Percentiles rank a stretch among this genome's conserved stretches.
phyloP scores from a whole-genome alignment of 371 early-diverging fungal genomes.

The Apophysomyces trapeziformis region DNA sequence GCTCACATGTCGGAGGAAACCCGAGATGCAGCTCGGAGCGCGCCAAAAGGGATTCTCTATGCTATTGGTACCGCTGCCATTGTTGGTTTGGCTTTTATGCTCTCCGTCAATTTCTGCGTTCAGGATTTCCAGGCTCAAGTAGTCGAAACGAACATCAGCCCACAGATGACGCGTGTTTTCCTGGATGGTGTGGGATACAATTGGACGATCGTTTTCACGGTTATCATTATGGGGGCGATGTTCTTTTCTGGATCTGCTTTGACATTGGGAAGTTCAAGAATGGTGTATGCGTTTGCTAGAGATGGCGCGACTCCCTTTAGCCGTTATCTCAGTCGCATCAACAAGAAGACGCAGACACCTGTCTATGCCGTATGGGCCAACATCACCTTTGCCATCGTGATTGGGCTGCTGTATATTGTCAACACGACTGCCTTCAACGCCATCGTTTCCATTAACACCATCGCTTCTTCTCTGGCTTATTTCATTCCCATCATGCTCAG shows the following conservation, averaged over 20 bases:
- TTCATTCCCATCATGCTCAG: conserved; percentile 57
- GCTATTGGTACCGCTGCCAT: conserved; percentile 53
- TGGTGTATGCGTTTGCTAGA: conserved; percentile 76
- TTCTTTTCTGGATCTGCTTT: conserved; percentile 63
- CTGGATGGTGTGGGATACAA: conserved; percentile 56
- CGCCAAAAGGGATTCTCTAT: conserved; percentile 63
- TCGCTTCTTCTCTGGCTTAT: conserved; percentile 53
- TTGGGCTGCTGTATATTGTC: conserved; percentile 31
- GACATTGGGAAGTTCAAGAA: conserved; percentile 64
- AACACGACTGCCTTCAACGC: conserved; percentile 43
- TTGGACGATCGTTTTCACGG: conserved; percentile 56
- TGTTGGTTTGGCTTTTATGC: conserved; percentile 51
- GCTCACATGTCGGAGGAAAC: conserved; percentile 81
- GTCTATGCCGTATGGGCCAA: conserved; percentile 46
- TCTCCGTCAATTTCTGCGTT: conserved; percentile 50
- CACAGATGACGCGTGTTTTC: conserved; percentile 54
- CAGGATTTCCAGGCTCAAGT: conserved; percentile 50
- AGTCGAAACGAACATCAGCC: conserved; percentile 41
- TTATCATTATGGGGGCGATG: conserved; percentile 59
- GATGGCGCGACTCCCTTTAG: conserved; percentile 71
- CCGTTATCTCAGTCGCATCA: conserved; percentile 46
- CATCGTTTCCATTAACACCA: conserved; percentile 52
- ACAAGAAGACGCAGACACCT: conserved; percentile 33
- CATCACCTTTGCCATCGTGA: conserved; percentile 32
- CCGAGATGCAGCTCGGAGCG: conserved; percentile 59